Conservation (phyloP, 768 basidiomycete species). For the Lentinula boryana region DNA sequence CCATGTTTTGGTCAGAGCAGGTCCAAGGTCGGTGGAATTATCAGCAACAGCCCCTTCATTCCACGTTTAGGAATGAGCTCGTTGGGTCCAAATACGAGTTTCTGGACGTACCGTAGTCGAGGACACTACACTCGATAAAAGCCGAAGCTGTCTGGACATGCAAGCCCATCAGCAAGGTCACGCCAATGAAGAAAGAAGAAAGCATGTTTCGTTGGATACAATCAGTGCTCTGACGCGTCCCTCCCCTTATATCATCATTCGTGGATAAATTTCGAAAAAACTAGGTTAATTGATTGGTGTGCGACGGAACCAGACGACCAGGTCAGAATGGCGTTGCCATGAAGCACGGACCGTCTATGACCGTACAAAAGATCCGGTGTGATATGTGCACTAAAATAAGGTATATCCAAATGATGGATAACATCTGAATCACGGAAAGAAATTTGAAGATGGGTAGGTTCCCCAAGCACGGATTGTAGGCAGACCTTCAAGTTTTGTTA, state of each 20-base stretch:
- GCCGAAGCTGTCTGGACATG: constrained; percentile 1
- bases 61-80: background rate
- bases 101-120: constrained; percentile 13
- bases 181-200: background rate
- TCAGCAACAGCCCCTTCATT: constrained; percentile 13
- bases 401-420: background rate
- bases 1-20: constrained; percentile 18
- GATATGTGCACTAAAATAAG: background rate
- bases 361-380: background rate
- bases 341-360: background rate
- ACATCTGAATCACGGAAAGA: no score
- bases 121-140: constrained; percentile 18
- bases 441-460: no score
- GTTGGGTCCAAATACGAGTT: background rate
- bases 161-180: background rate
- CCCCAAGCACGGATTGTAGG: no score
- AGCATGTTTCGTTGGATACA: background rate
- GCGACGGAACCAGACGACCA: background rate
- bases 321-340: background rate
- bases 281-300: background rate
- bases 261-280: constrained; percentile 1
- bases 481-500: no score
- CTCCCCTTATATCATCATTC: background rate
- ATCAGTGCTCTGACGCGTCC: no score
- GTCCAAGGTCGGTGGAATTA: constrained; percentile 19